Evolutionary conservation across 2,329 filamentous ascomycete species (phyloP), one percentile per base, ranked within the genome.

Genomic region (Diaporthe sp.): DNA sequence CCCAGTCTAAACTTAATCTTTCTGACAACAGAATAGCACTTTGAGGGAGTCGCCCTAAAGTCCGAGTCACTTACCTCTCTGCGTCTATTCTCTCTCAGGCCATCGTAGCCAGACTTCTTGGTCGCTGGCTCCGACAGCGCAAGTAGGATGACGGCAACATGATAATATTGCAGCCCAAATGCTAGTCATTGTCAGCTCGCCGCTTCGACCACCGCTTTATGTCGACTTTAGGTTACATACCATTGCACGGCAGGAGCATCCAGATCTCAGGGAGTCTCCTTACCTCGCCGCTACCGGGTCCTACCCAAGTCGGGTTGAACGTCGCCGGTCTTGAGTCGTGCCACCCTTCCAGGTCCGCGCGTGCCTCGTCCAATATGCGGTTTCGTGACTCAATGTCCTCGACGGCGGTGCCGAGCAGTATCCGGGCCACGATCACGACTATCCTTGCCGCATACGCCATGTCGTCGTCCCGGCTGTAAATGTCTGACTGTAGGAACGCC

Each of bases 401-500:
- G 10, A n/a, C 28, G 20, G 61, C 42, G 25, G 61, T 65, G 28
- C 61, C 42, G 17, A 49, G 44, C 17, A 65, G 28, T 49, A 49
- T 65, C 2, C 42, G 61, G 25, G 61, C 61, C 61, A 65, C 61
- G 1, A 65, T 65, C 20, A 65, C 61, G 10, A 65, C 61, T n/a
- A 65, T 34, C 20, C 42, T 65, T 15, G 61, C 61, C 4, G 61
- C 61, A 25, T 65, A 65, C 2, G 61, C 61, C 42, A 44, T 49
- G 4, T 65, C 61, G 13, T 65, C 61, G 25, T 49, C 42, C 4
- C 61, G 61, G 25, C 17, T n/a, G 61, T 65, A 65, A 13, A 65
- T 47, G 4, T 65, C 42, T 2, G 61, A 65, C 5, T 65, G 61
- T 3, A 65, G 10, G 42, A 65, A 65, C 80, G 61, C 79, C 3